Base-by-base conservation (phyloP, 176 grass and related monocot genomes). In the Carex myosuroides region DNA sequence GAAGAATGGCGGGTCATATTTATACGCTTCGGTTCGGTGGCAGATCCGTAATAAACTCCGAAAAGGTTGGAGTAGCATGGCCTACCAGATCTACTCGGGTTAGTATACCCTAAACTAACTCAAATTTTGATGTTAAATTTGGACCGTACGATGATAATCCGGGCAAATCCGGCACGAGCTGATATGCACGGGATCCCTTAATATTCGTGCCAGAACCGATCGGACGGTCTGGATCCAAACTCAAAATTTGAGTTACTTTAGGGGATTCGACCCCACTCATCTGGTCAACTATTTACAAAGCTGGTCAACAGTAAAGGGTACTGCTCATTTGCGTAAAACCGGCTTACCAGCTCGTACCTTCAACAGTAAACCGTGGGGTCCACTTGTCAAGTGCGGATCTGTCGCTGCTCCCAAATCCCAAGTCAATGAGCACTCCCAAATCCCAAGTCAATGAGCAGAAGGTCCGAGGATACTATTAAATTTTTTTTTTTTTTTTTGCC, bases 1-100 rank as follows among this genome's bases (percentile, higher is more conserved):
- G 9, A 29, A 74, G 20, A 26, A 52, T 24, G 20, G 42, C 44
- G 44, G 1, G 13, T 21, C n/a, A 3, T 55, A 76, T 76, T 76
- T 76, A 76, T 76, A 76, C 48, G 1, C 72, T 76, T 76, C 72
- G 72, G 72, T 56, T 55, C 11, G 26, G 50, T 77, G 50, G 46
- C 73, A 75, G 6, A 77, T 56, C 73, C 20, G 73, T 76, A 76
- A 76, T 76, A 30, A 30, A 7, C 20, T 29, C 46, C 70, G 52
- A 54, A 75, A 75, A 26, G 2, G 6, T 13, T 41, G 33, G 7
- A 52, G 0, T 8, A 20, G 13, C 57, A 60, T 7, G 42, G 42
- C 42, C 42, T 44, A 8, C 42, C 42, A 9, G 42, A 6, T 44
- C 42, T 44, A 9, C 42, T 44, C 37, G 42, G 42, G 42, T 44